phyloP scores from a whole-genome alignment of 2,329 filamentous ascomycete species.

The Ophiostoma quercus region DNA sequence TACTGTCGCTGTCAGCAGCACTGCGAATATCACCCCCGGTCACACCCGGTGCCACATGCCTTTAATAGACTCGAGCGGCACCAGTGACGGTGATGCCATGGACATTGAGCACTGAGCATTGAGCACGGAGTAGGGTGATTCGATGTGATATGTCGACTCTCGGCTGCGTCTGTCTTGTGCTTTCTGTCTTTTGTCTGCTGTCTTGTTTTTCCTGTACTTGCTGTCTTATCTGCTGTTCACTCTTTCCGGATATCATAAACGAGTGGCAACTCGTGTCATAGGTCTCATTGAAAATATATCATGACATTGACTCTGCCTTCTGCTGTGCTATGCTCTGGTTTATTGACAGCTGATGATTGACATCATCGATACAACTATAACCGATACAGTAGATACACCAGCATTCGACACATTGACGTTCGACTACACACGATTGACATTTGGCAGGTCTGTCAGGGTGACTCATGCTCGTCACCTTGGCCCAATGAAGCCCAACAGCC shows the following conservation, averaged over 20 bases:
- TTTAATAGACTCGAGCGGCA: slow-evolving; percentile 9
- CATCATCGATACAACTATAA: too few relatives aligned
- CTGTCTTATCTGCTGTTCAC: background rate
- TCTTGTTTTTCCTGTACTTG: too few relatives aligned
- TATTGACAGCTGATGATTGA: background rate
- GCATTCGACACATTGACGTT: background rate
- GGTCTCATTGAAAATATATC: background rate
- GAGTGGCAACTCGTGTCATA: background rate
- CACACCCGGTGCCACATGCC: slow-evolving; percentile 17
- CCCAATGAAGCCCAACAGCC: background rate
- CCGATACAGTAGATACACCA: background rate
- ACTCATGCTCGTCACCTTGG: background rate
- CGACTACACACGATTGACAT: background rate
- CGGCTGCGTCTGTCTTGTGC: background rate
- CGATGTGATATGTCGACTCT: background rate
- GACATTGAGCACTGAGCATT: slow-evolving; percentile 11
- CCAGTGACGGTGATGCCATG: slow-evolving; percentile 19
- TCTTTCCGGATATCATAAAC: background rate
- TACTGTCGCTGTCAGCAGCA: background rate
- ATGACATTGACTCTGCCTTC: background rate
- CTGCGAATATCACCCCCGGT: background rate
- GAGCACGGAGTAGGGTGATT: background rate
- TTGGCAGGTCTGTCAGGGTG: background rate
- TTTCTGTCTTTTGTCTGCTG: background rate
- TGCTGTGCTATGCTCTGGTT: background rate